Percentiles rank a stretch among this genome's conserved stretches.
Conservation (phyloP, 768 basidiomycete species). For the Favolaschia claudopus region DNA sequence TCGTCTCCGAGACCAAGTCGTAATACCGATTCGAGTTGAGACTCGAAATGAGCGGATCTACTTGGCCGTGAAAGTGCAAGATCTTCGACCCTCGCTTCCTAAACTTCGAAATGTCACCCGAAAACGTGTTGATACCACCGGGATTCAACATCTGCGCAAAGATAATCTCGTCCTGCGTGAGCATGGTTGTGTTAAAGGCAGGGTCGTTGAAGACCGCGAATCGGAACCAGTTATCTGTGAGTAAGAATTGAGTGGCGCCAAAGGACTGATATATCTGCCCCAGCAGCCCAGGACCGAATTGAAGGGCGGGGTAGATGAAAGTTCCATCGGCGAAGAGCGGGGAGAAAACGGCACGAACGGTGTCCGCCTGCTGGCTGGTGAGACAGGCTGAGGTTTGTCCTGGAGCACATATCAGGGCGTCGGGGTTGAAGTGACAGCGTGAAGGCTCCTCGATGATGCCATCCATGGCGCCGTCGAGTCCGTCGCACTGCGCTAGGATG, state of each 20-base stretch:
- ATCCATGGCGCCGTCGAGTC: constrained; percentile 28
- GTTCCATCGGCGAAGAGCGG: constrained; percentile 20
- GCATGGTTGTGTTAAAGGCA: background rate
- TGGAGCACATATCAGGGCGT: constrained; percentile 18
- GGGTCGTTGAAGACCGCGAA: constrained; percentile 4
- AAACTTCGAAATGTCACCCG: constrained; percentile 22
- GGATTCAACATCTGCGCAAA: background rate
- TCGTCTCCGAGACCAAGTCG: constrained; percentile 23
- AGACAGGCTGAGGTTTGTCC: constrained; percentile 13
- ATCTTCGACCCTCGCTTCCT: constrained; percentile 26
- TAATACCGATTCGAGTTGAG: constrained; percentile 23
- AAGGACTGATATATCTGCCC: too few species aligned
- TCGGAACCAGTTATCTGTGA: too few species aligned
- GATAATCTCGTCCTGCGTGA: background rate
- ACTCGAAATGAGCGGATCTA: background rate
- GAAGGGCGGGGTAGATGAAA: constrained; percentile 14
- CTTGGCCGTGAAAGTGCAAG: constrained; percentile 28
- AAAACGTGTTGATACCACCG: constrained; percentile 12
- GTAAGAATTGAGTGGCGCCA: too few species aligned
- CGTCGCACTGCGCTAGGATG: constrained; percentile 6
- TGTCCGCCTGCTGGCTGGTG: constrained; percentile 21
- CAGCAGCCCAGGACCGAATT: constrained; percentile 5
- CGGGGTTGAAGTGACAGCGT: constrained; percentile 26
- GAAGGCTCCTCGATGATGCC: constrained; percentile 29
- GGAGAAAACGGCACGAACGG: constrained; percentile 22